A percentile compares a stretch with the other conserved stretches of the same genome.
phyloP scores from a whole-genome alignment of 768 basidiomycete species.

The Suillus spraguei region DNA sequence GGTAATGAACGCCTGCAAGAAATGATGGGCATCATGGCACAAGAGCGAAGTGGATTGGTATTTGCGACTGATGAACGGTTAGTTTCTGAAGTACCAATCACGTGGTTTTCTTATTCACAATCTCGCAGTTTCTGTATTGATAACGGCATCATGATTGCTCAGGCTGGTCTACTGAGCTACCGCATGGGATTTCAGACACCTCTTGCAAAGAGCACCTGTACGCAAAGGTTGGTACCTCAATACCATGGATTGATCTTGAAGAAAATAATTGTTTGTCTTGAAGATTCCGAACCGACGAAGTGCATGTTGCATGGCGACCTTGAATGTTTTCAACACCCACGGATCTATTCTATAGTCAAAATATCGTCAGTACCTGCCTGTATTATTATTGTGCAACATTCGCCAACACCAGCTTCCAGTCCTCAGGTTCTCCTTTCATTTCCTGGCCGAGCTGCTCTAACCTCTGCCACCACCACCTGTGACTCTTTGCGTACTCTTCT shows the following conservation, averaged over 20 bases:
- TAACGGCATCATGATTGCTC: slow-evolving; percentile 99
- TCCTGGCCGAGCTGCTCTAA: slow-evolving; percentile 46
- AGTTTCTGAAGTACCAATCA: slow-evolving; percentile 20
- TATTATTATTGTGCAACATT: slow-evolving; percentile 41
- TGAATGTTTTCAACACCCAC: not conserved
- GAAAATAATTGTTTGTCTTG: slow-evolving; percentile 1
- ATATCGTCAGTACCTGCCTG: no score
- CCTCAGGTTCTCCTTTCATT: slow-evolving; percentile 49
- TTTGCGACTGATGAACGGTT: slow-evolving; percentile 97
- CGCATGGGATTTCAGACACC: slow-evolving; percentile 88
- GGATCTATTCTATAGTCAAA: not conserved
- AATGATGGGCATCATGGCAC: slow-evolving; percentile 99
- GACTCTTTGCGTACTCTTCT: slow-evolving; percentile 53
- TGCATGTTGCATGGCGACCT: slow-evolving; percentile 84
- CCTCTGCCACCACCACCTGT: slow-evolving; percentile 83
- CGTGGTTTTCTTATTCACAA: slow-evolving; percentile 3
- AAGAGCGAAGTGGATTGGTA: slow-evolving; percentile 83
- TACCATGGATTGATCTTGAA: slow-evolving; percentile 11
- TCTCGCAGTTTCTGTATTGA: slow-evolving; percentile 94
- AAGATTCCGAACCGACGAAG: slow-evolving; percentile 95
- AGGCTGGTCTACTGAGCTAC: slow-evolving; percentile 90
- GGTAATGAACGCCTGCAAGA: slow-evolving; percentile 93
- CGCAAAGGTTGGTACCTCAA: slow-evolving; percentile 69
- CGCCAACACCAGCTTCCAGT: slow-evolving; percentile 52
- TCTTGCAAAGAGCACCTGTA: slow-evolving; percentile 81